Evolutionary conservation across 2,329 filamentous ascomycete genomes (phyloP), one percentile per base, ranked within the genome.

Genomic region (Neonectria punicea): DNA sequence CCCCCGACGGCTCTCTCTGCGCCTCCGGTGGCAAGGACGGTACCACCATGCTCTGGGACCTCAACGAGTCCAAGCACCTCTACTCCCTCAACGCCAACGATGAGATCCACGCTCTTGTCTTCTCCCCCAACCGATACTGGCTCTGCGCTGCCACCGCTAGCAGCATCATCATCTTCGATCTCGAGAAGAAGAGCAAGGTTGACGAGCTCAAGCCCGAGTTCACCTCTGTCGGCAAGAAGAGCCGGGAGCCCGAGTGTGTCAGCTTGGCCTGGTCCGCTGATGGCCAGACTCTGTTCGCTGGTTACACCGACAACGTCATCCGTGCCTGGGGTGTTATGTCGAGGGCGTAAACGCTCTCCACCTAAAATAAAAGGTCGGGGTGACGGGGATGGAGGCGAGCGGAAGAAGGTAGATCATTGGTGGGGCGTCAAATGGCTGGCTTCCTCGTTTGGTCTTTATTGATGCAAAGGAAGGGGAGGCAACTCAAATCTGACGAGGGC

Each of bases 151-250:
- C 96, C 82, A 99, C 96, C 72, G 89, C 93, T 81, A 93, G 90
- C 87, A 94, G 90, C 90, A 98, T 99, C 90, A 98, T 98, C 90
- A 98, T 99, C 90, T 99, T 99, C 87, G 96, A 99, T 82, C 91
- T 99, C 77, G 96, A 99, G 93, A 99, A 99, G 94, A 99, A 99
- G 94, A 97, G 92, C 92, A 98, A 98, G 92, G 95, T 98, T 81
- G 95, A 98, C 80, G 96, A 98, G 91, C 91, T 99, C 84, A 98
- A 97, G 92, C 95, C 95, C 76, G 96, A 99, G 84, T 98, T 96
- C 88, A 88, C 94, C 81, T 97, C 94, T 82, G 92, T 94, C 82
- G 93, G 94, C 87, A 97, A 97, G 93, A 98, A 98, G 93, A 94
- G 92, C 90, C 91, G 94, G 82, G 95, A 98, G 86, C 96, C 96